These are phyloP conservation scores for Hordeum pubiflorum DNA, from an alignment of 202 grass and related monocot species.

Conservation along the genomic window DNA sequence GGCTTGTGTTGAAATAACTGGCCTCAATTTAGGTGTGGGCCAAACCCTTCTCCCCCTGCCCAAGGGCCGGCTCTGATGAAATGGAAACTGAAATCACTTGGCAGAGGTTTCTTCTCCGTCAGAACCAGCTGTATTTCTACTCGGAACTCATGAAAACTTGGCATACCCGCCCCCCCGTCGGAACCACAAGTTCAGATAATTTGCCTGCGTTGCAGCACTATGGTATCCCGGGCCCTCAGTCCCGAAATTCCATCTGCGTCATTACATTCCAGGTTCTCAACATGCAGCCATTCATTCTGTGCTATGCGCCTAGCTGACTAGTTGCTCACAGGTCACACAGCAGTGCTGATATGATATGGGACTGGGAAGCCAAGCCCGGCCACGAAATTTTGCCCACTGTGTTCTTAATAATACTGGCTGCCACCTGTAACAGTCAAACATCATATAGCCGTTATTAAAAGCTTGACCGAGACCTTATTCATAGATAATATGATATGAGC, in stretches of 20 bases:
- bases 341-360: background rate
- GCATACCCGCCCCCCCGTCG: too few relatives aligned
- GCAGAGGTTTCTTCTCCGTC: slow-evolving; percentile 10
- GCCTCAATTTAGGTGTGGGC: too few relatives aligned
- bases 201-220: background rate
- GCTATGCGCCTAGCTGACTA: background rate
- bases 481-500: too few relatives aligned
- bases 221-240: slow-evolving; percentile 16
- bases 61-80: too few relatives aligned
- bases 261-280: background rate
- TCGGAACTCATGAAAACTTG: slow-evolving; percentile 26
- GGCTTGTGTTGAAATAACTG: too few relatives aligned
- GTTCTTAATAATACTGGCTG: background rate
- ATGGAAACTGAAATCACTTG: background rate
- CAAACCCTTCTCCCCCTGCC: too few relatives aligned
- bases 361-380: background rate
- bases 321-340: slow-evolving; percentile 2
- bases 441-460: background rate
- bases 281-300: background rate
- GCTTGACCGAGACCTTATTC: background rate
- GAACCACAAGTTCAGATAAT: background rate
- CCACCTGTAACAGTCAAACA: background rate
- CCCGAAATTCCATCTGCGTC: slow-evolving; percentile 6
- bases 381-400: background rate
- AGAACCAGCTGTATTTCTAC: slow-evolving; percentile 10